Conservation (phyloP, 2,329 filamentous ascomycete species). For the Colletotrichum chlorophyti region DNA sequence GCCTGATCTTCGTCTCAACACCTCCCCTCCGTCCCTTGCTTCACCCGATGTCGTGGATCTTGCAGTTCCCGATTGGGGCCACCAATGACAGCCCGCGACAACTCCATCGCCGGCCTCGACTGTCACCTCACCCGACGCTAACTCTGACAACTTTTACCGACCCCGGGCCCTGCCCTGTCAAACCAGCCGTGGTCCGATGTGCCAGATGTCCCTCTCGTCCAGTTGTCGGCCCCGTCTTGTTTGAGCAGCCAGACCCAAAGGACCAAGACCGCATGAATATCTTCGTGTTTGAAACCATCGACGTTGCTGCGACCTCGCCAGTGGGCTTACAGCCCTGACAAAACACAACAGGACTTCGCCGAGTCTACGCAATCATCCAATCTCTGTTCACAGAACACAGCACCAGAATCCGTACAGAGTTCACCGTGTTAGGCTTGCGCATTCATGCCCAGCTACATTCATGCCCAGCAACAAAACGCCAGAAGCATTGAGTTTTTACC, state of each 20-base stretch:
- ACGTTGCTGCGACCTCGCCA: slow-evolving; percentile 16
- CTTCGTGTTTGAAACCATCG: slow-evolving; percentile 10
- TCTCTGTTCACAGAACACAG: slow-evolving; percentile 5
- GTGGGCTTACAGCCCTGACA: slow-evolving; percentile 3
- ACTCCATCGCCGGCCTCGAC: slow-evolving; percentile 4
- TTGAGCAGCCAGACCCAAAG: neutral
- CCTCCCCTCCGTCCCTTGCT: neutral
- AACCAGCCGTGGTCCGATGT: neutral
- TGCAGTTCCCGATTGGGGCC: neutral
- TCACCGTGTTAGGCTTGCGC: neutral
- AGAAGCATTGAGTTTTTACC: neutral
- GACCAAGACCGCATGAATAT: slow-evolving; percentile 19
- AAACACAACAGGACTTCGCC: slow-evolving; percentile 4
- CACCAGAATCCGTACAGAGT: slow-evolving; percentile 1
- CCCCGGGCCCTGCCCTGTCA: neutral
- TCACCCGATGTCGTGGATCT: slow-evolving; percentile 19
- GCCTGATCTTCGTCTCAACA: slow-evolving; percentile 28
- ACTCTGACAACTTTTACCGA: slow-evolving; percentile 17
- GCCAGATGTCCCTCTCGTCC: slow-evolving; percentile 12
- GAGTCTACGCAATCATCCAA: slow-evolving; percentile 12
- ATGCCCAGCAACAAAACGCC: neutral
- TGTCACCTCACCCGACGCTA: slow-evolving; percentile 11
- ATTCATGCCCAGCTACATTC: neutral
- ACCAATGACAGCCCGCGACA: slow-evolving; percentile 8
- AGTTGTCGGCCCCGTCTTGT: slow-evolving; percentile 18